Evolutionary conservation across 352 stramenopile genomes (phyloP), one percentile per base, ranked within the genome.

Genomic region (Phytophthora parvispora): DNA sequence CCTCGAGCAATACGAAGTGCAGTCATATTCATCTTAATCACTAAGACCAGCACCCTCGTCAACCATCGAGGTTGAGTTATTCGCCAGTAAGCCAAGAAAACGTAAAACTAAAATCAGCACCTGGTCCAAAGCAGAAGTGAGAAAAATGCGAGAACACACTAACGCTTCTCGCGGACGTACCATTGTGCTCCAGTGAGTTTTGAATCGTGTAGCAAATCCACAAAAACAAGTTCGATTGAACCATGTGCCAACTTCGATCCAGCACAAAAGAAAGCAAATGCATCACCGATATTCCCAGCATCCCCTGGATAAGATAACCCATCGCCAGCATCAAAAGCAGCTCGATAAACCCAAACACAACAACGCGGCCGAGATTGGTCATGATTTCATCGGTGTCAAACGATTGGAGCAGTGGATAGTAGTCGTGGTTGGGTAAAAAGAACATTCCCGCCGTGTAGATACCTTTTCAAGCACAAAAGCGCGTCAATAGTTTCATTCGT

Each of bases 171-270:
- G n/a, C 18, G 1, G 22, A 45, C 47, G 25, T 64, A 75, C 68
- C 69, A 6, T 68, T 45, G 56, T 79, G 72, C n/a, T 68, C 38
- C 15, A 79, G 48, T 9, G 68, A 68, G 9, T 52, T 69, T 28
- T 81, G 76, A 0, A 75, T 56, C 0, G 63, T 64, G 40, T 70
- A 73, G n/a, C 68, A 47, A 18, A 74, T 65, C 77, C 74, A 84
- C 2, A 84, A 27, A n/a, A 84, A 40, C 24, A 82, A 28, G 42
- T 81, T 80, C 4, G 57, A 60, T 53, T 78, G 77, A 42, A 84
- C 64, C 54, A 76, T 71, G 6, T 40, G 36, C 58, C 60, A 69
- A 15, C 77, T 64, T 0, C 7, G 48, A 31, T 80, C 63, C 0
- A 84, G 61, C 42, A 82, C 77, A 22, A 80, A 82, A 5, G 64